These are phyloP conservation scores for Leptosphaerulina australis DNA, from an alignment of 2,329 filamentous ascomycete species.

Conservation along the genomic window DNA sequence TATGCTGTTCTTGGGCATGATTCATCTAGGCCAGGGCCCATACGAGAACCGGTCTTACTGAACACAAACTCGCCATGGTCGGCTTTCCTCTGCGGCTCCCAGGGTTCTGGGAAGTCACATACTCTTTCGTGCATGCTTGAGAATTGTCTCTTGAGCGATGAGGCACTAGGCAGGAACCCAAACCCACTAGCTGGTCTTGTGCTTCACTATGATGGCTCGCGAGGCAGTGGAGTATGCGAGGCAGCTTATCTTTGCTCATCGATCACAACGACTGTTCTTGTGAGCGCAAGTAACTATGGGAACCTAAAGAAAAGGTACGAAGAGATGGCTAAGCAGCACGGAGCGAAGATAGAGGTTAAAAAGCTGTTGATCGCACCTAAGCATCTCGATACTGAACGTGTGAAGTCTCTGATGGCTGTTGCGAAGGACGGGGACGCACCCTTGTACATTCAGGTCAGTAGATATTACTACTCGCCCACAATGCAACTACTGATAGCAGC, in stretches of 20 bases:
- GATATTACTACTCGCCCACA: neutral
- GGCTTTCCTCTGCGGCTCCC: constrained; percentile 65
- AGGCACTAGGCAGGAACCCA: constrained; percentile 51
- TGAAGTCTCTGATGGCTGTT: constrained; percentile 29
- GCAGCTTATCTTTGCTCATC: constrained; percentile 22
- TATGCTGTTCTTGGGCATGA: constrained; percentile 16
- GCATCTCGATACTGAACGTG: constrained; percentile 24
- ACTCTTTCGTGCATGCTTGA: constrained; percentile 65
- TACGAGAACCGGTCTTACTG: constrained; percentile 47
- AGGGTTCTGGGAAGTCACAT: constrained; percentile 66
- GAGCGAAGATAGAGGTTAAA: constrained; percentile 16
- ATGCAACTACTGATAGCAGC: neutral
- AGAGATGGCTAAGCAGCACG: constrained; percentile 8
- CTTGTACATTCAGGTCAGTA: constrained; percentile 27
- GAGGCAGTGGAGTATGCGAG: constrained; percentile 22
- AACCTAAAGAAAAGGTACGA: constrained; percentile 18
- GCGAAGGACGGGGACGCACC: constrained; percentile 19
- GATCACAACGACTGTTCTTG: constrained; percentile 22
- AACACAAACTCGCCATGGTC: constrained; percentile 63
- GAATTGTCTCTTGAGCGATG: constrained; percentile 51
- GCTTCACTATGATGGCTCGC: constrained; percentile 56
- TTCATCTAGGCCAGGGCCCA: neutral
- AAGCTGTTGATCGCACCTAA: constrained; percentile 11
- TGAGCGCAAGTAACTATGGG: constrained; percentile 24
- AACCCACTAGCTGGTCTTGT: constrained; percentile 63